Evolutionary conservation across 2,329 filamentous ascomycete genomes (phyloP).

Genomic region (Thermothelomyces thermophilus): DNA sequence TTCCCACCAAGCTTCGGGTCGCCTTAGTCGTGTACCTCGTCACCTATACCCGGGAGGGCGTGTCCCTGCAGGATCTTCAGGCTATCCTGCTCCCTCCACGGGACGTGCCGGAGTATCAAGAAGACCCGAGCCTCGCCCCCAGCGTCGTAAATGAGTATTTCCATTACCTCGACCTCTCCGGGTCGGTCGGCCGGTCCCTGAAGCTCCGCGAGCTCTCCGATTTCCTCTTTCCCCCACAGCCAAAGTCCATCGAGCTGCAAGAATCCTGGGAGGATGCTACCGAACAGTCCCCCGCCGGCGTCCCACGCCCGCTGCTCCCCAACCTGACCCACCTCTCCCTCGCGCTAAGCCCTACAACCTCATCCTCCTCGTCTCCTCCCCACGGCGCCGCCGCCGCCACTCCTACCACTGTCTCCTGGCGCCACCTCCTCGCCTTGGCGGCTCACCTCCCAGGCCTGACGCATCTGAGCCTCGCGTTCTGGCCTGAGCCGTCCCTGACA

Average conservation of each 20-base stretch:
- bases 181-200: conserved; percentile 45
- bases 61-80: conserved; percentile 45
- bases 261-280: conserved; percentile 54
- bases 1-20: conserved; percentile 48
- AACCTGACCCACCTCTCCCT: conserved; percentile 56
- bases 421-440: conserved; percentile 49
- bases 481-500: conserved; percentile 55
- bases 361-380: too few species aligned
- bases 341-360: conserved; percentile 32
- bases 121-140: conserved; percentile 20
- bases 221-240: conserved; percentile 41
- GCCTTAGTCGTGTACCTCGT: conserved; percentile 47
- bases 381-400: too few species aligned
- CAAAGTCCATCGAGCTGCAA: conserved; percentile 27
- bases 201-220: conserved; percentile 46
- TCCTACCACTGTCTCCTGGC: conserved; percentile 43
- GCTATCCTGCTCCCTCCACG: conserved; percentile 37
- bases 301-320: conserved; percentile 41
- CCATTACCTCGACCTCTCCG: conserved; percentile 47
- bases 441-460: conserved; percentile 47
- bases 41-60: conserved; percentile 37
- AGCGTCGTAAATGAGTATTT: conserved; percentile 40
- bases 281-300: conserved; percentile 22
- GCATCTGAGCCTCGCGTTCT: conserved; percentile 55
- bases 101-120: conserved; percentile 20